Conservation (phyloP, 2,329 filamentous ascomycete species). For the Aspergillus neotritici region DNA sequence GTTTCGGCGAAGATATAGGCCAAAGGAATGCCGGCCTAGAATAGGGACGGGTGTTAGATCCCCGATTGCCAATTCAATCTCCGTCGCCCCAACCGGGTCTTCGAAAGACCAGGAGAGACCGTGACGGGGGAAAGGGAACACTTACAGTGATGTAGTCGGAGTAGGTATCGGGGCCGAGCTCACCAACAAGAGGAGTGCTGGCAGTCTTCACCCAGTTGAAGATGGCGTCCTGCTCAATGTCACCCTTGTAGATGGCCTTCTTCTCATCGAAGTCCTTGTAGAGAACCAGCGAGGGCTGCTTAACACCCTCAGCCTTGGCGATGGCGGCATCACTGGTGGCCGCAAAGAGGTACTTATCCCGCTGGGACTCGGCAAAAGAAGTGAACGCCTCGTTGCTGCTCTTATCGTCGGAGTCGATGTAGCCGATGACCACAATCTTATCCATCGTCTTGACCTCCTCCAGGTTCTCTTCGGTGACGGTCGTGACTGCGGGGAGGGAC, state of each 20-base stretch:
- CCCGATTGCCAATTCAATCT: not conserved
- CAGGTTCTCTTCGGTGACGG: constrained; percentile 71
- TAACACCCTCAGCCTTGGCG: constrained; percentile 85
- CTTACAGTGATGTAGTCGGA: constrained; percentile 78
- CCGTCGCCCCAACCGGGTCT: too few relatives aligned
- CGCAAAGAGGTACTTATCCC: constrained; percentile 90
- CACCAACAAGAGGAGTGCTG: constrained; percentile 84
- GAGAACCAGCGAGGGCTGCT: constrained; percentile 78
- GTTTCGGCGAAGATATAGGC: constrained; percentile 98
- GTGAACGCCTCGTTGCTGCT: constrained; percentile 79
- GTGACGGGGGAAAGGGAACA: constrained; percentile 9
- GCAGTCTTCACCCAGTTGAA: constrained; percentile 76
- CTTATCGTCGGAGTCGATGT: constrained; percentile 75
- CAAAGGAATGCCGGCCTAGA: constrained; percentile 73
- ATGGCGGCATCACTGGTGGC: constrained; percentile 75
- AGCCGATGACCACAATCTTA: constrained; percentile 91
- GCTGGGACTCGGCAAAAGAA: constrained; percentile 64
- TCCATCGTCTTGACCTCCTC: constrained; percentile 97
- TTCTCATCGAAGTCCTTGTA: constrained; percentile 99
- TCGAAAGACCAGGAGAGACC: not conserved
- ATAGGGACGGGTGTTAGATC: constrained; percentile 6
- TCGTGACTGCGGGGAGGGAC: constrained; percentile 83
- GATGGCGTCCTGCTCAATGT: constrained; percentile 76
- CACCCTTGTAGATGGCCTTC: constrained; percentile 75
- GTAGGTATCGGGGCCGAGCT: constrained; percentile 97